Conservation (phyloP, 225 moss, liverwort and hornwort genomes). For the Pseudisothecium myosuroides region DNA sequence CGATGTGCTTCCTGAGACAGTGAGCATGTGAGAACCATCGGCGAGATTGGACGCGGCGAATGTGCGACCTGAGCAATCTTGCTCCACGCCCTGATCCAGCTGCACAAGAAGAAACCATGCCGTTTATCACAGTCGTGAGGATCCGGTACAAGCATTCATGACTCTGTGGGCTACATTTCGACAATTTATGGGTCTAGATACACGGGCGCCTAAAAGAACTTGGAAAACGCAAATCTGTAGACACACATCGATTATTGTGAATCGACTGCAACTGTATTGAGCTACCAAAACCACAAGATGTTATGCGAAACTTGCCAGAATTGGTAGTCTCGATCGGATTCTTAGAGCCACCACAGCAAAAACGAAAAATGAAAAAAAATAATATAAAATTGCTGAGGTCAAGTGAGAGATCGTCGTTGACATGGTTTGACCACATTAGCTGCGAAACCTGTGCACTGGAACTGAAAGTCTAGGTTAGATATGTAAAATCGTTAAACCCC, state of each 20-base stretch:
- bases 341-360: background rate
- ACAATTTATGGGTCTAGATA: background rate
- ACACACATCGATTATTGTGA: too few relatives aligned
- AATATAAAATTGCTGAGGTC: background rate
- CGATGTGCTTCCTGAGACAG: slow-evolving; percentile 31
- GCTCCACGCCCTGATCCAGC: slow-evolving; percentile 43
- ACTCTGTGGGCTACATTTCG: too few relatives aligned
- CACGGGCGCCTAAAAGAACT: background rate
- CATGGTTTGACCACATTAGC: background rate
- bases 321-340: background rate
- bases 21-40: slow-evolving; percentile 43
- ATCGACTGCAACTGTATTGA: too few relatives aligned
- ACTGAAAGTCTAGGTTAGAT: background rate
- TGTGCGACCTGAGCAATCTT: slow-evolving; percentile 42
- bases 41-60: slow-evolving; percentile 29
- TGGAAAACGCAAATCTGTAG: background rate
- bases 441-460: background rate
- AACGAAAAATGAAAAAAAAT: background rate
- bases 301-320: background rate
- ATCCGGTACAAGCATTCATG: background rate
- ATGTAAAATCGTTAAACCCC: background rate
- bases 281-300: background rate
- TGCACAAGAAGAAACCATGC: background rate
- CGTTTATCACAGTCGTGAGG: background rate
- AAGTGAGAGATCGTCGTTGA: background rate